These are phyloP conservation scores for Monosporascus sp. DNA, from an alignment of 2,329 filamentous ascomycete species.

Conservation along the genomic window DNA sequence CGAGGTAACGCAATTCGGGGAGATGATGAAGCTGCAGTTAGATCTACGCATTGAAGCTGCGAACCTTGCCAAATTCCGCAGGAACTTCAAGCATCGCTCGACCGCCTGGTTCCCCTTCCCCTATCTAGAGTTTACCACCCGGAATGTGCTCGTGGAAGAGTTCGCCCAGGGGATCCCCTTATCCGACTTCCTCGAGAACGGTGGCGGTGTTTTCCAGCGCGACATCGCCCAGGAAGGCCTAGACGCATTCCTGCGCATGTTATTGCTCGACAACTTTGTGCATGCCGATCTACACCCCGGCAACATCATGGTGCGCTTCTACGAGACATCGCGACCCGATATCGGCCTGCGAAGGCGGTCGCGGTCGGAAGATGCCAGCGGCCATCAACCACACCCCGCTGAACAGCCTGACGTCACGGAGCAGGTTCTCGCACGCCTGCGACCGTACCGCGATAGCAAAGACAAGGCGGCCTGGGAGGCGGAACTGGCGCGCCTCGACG, in stretches of 20 bases:
- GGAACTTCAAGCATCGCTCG: conserved; percentile 81
- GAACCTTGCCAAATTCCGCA: conserved; percentile 82
- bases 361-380: not conserved
- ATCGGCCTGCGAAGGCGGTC: conserved; percentile 44
- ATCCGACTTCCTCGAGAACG: conserved; percentile 83
- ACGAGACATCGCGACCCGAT: conserved; percentile 70
- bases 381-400: conserved; percentile 15
- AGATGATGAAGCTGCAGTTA: conserved; percentile 98
- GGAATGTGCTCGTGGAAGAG: conserved; percentile 89
- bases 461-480: conserved; percentile 66
- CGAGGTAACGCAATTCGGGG: conserved; percentile 87
- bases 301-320: conserved; percentile 99
- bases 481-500: conserved; percentile 71
- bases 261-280: conserved; percentile 95
- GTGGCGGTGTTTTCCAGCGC: conserved; percentile 85
- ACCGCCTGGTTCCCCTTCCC: conserved; percentile 98
- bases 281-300: conserved; percentile 95
- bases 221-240: conserved; percentile 94
- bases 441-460: conserved; percentile 60
- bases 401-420: conserved; percentile 70
- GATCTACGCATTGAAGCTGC: conserved; percentile 92
- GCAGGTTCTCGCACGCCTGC: conserved; percentile 72
- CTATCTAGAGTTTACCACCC: conserved; percentile 86
- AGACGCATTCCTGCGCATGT: conserved; percentile 93
- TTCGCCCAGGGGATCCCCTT: conserved; percentile 93